Evolutionary conservation across 139 green algal species (phyloP).

Genomic region (Raphidocelis subcapitata): DNA sequence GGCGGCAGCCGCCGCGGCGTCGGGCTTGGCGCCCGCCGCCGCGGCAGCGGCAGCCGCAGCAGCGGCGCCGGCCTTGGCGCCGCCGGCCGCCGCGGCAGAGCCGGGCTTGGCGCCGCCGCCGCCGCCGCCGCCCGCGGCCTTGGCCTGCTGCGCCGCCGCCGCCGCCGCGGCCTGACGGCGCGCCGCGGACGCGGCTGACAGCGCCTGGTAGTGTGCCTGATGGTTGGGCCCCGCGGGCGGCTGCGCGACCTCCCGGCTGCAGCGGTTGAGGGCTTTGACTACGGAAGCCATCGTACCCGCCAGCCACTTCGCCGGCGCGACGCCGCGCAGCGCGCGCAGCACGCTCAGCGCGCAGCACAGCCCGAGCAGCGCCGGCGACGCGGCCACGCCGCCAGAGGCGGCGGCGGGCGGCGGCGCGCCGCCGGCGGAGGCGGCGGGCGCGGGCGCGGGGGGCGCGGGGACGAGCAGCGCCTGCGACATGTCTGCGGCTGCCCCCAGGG

Average conservation of each 20-base stretch:
- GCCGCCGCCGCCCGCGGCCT: neutral
- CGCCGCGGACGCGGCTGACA: no score
- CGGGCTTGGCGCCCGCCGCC: neutral
- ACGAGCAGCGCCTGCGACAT: no score
- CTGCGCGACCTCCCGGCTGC: conserved; percentile 43
- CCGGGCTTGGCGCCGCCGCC: no score
- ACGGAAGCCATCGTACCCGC: conserved; percentile 49
- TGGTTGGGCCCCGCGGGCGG: conserved; percentile 24
- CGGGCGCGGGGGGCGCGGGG: no score
- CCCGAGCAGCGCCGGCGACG: conserved; percentile 21
- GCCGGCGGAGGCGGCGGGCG: no score
- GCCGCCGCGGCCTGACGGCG: no score
- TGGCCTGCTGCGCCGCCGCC: neutral
- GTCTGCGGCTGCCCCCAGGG: no score
- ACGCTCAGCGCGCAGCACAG: conserved; percentile 44
- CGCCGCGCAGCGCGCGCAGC: conserved; percentile 21
- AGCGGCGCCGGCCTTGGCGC: no score
- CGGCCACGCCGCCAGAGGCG: no score
- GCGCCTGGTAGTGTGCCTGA: conserved; percentile 40
- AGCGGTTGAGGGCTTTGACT: conserved; percentile 62
- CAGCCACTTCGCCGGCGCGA: conserved; percentile 37
- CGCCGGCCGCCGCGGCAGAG: no score
- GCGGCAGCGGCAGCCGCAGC: neutral
- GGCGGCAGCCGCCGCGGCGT: neutral
- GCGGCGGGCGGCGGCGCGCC: no score